These are phyloP conservation scores for Phyllosticta citriasiana DNA, from an alignment of 2,329 filamentous ascomycete genomes.

Conservation along the genomic window DNA sequence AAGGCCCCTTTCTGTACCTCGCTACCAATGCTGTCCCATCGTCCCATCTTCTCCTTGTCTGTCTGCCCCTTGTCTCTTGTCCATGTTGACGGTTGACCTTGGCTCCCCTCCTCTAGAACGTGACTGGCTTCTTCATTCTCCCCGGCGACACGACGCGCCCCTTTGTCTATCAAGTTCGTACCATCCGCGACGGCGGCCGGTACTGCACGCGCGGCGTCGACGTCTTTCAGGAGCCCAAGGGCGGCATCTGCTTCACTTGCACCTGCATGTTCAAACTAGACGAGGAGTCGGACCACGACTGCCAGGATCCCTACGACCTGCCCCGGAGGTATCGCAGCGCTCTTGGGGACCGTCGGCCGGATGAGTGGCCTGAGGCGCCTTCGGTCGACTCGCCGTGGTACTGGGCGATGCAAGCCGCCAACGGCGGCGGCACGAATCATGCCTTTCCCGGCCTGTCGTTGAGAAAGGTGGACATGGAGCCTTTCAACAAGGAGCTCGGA, in stretches of 20 bases:
- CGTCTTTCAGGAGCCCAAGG: slow-evolving; percentile 37
- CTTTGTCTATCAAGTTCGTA: slow-evolving; percentile 42
- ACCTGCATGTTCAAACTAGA: slow-evolving; percentile 42
- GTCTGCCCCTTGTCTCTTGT: slow-evolving; percentile 4
- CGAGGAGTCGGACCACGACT: slow-evolving; percentile 25
- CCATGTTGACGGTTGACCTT: not conserved
- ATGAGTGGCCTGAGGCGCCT: slow-evolving; percentile 20
- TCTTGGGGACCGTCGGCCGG: slow-evolving; percentile 23
- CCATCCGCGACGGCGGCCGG: slow-evolving; percentile 40
- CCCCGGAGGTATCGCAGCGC: slow-evolving; percentile 25
- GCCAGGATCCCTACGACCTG: slow-evolving; percentile 27
- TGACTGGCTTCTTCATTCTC: slow-evolving; percentile 44
- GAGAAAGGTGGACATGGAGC: slow-evolving; percentile 43
- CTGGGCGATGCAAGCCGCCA: slow-evolving; percentile 20
- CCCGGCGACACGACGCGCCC: slow-evolving; percentile 37
- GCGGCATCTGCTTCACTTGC: slow-evolving; percentile 42
- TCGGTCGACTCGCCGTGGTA: slow-evolving; percentile 27
- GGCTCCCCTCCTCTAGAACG: slow-evolving; percentile 28
- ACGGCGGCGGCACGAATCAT: slow-evolving; percentile 30
- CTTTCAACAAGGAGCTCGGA: slow-evolving; percentile 32
- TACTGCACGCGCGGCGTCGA: slow-evolving; percentile 45
- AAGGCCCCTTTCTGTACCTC: not conserved
- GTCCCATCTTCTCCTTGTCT: not conserved
- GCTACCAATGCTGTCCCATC: not conserved
- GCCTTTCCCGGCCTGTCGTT: slow-evolving; percentile 37